Conservation (phyloP, 2,329 filamentous ascomycete species). For the Plectosphaerella sp. region DNA sequence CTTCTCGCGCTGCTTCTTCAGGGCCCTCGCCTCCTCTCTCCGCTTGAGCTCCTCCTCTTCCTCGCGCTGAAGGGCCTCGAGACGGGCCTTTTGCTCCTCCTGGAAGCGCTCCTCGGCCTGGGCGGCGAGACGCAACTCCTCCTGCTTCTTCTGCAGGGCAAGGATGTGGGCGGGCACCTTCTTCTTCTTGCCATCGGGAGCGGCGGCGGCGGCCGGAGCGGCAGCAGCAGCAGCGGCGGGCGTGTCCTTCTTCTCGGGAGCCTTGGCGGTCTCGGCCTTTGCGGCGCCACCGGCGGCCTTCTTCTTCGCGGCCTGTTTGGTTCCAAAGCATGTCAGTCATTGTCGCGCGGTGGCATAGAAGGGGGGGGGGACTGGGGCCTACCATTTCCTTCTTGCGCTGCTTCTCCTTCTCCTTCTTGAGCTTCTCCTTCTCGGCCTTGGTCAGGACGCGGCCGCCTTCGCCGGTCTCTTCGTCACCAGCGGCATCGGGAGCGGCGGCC, state of each 20-base stretch:
- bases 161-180: conserved; percentile 75
- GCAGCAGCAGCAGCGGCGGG: conserved; percentile 27
- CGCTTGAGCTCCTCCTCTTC: conserved; percentile 65
- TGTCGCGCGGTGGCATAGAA: not conserved
- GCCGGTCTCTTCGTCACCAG: conserved; percentile 43
- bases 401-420: conserved; percentile 98
- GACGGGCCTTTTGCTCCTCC: conserved; percentile 60
- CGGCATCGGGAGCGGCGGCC: conserved; percentile 31
- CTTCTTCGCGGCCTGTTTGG: conserved; percentile 73
- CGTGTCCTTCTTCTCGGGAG: conserved; percentile 45
- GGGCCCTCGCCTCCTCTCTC: conserved; percentile 67
- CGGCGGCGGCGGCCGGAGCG: conserved; percentile 31
- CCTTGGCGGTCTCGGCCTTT: conserved; percentile 50
- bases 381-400: conserved; percentile 98
- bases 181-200: conserved; percentile 71
- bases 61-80: conserved; percentile 61
- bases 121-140: conserved; percentile 62
- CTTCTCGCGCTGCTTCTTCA: conserved; percentile 74
- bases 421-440: conserved; percentile 97
- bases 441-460: conserved; percentile 72
- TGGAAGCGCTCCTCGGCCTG: conserved; percentile 56
- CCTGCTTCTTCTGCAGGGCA: conserved; percentile 76
- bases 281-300: conserved; percentile 41
- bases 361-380: conserved; percentile 3
- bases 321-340: not conserved